These are phyloP conservation scores for Astraeus odoratus DNA, from an alignment of 768 basidiomycete species.

Conservation along the genomic window DNA sequence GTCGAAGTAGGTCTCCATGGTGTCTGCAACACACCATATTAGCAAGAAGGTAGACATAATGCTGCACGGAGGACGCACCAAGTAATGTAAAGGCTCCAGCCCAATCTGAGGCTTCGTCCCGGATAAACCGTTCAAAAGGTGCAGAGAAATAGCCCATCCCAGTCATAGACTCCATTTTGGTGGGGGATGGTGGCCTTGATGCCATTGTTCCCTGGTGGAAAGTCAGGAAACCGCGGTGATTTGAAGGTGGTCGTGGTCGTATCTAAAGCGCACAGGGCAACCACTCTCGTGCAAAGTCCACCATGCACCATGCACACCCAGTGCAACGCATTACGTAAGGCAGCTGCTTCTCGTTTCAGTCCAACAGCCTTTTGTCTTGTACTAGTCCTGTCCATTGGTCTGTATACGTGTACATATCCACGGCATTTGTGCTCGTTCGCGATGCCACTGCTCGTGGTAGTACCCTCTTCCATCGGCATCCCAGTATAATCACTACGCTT, in stretches of 20 bases:
- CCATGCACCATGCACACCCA: background rate
- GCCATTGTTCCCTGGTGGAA: constrained; percentile 16
- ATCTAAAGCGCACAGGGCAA: constrained; percentile 3
- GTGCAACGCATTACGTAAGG: background rate
- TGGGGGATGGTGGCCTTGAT: constrained; percentile 35
- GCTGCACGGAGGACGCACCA: constrained; percentile 42
- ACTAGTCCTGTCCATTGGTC: too few species aligned
- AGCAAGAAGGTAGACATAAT: background rate
- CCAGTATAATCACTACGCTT: too few species aligned
- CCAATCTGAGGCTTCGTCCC: constrained; percentile 73
- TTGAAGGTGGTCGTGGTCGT: constrained; percentile 6
- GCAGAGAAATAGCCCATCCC: constrained; percentile 54
- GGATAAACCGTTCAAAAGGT: constrained; percentile 66
- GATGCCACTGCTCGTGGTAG: too few species aligned
- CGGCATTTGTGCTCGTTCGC: too few species aligned
- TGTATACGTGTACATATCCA: too few species aligned
- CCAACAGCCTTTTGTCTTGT: too few species aligned
- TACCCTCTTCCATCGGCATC: too few species aligned
- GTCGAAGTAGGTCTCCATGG: constrained; percentile 92
- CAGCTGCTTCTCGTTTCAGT: too few species aligned
- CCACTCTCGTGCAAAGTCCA: too few species aligned
- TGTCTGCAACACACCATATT: constrained; percentile 48
- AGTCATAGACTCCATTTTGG: constrained; percentile 22
- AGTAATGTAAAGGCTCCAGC: constrained; percentile 79
- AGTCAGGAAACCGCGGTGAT: background rate